Conservation (phyloP, 345 rosid species). For the Viola odorata region DNA sequence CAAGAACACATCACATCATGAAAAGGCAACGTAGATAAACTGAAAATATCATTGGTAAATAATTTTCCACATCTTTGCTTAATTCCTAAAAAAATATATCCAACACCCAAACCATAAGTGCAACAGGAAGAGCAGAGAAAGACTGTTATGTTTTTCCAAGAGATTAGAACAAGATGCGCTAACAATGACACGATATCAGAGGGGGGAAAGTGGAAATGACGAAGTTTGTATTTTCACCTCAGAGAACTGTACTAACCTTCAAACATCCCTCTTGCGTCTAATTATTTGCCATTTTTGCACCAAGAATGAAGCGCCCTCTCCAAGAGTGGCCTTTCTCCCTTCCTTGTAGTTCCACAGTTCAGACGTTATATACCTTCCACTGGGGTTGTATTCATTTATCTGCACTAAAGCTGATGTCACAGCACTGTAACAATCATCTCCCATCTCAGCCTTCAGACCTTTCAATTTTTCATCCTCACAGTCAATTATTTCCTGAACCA, state of each 20-base stretch:
- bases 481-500: constrained; percentile 58
- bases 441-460: constrained; percentile 49
- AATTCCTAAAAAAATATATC: neutral
- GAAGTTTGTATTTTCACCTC: too few species aligned
- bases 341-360: constrained; percentile 78
- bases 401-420: constrained; percentile 61
- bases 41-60: neutral
- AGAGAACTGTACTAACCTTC: constrained; percentile 9
- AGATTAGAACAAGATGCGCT: neutral
- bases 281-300: constrained; percentile 43
- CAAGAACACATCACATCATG: too few species aligned
- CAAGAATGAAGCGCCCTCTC: constrained; percentile 55
- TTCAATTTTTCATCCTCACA: constrained; percentile 62
- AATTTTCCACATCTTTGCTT: neutral
- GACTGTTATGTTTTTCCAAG: neutral
- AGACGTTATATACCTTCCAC: constrained; percentile 74
- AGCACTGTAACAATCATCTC: constrained; percentile 49
- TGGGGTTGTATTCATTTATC: constrained; percentile 84
- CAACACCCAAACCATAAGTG: too few species aligned
- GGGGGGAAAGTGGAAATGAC: neutral
- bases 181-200: neutral
- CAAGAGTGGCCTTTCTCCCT: constrained; percentile 54
- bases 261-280: constrained; percentile 33
- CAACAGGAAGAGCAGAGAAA: neutral
- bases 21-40: neutral